Base-by-base conservation (phyloP, 495 filamentous ascomycete species). In the Penicillium steckii region DNA sequence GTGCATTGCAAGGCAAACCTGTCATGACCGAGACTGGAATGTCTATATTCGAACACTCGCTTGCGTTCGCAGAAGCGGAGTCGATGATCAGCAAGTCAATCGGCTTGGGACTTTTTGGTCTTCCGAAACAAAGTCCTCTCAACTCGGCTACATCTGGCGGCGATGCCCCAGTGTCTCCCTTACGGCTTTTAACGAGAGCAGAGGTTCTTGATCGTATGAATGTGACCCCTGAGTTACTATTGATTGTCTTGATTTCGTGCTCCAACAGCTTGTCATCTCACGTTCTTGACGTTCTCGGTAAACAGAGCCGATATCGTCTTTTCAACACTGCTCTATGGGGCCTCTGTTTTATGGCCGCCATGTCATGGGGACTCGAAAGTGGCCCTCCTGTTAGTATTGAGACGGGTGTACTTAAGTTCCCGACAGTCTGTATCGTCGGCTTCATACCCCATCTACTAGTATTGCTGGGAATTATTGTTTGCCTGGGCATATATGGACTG, bases 61-160 rank as follows among this genome's bases (percentile, higher is more conserved):
- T 98, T 12, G 94, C 94, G 0, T 98, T 97, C 69, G 90, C 94
- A 1, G 95, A 98, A 67, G 91, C 94, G 3, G 95, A 98, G 64
- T 86, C 89, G 9, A 85, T 90, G 54, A 82, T 95, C 33, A 82
- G 85, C 60, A 85, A 81, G 48, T 84, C 87, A 4, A 78, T 95
- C 2, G 88, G 87, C 2, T 82, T 88, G 56, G 81, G 83, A 8
- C 56, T 86, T 13, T 87, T 90, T 68, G 80, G 81, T 44, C 66
- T 72, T 21, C 52, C 69, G 7, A 80, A 74, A 51, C 57, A 67
- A 55, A 69, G 50, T 30, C 57, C 60, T 18, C 50, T 66, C 15
- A 60, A 43, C 26, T 67, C 56, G 55, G 65, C 59, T 18, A 50
- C 44, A 15, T 46, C 61, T n/a, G n/a, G n/a, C 5, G 53, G 32